Evolutionary conservation across 495 filamentous ascomycete genomes (phyloP).

Genomic region (Penicillium psychrofluorescens): DNA sequence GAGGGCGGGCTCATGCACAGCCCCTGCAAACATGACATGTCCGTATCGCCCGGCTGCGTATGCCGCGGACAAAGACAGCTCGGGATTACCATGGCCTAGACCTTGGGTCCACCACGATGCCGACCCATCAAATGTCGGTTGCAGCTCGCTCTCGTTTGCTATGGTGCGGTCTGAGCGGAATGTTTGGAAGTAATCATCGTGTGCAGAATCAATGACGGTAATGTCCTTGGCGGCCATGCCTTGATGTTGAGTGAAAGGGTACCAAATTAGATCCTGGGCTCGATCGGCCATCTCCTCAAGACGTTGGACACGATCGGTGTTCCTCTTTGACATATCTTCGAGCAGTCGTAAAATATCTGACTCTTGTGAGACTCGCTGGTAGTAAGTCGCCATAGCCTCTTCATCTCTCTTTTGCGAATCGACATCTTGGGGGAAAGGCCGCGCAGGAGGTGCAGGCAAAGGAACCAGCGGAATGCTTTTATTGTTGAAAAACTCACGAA

Average conservation of each 20-base stretch:
- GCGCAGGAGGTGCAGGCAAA: slow-evolving; percentile 45
- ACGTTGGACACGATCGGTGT: slow-evolving; percentile 42
- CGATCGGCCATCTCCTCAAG: slow-evolving; percentile 51
- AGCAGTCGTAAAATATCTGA: slow-evolving; percentile 34
- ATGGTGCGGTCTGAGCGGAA: slow-evolving; percentile 15
- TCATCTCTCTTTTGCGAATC: slow-evolving; percentile 37
- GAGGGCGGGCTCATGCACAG: slow-evolving; percentile 65
- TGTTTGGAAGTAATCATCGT: slow-evolving; percentile 67
- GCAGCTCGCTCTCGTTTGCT: slow-evolving; percentile 24
- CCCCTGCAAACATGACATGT: slow-evolving; percentile 75
- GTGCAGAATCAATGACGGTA: slow-evolving; percentile 65
- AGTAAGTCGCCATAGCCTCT: slow-evolving; percentile 53
- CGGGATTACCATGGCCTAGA: slow-evolving; percentile 65
- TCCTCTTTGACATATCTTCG: slow-evolving; percentile 38
- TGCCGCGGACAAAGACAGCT: slow-evolving; percentile 59
- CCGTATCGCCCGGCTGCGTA: slow-evolving; percentile 78
- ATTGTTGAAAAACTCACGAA: slow-evolving; percentile 53
- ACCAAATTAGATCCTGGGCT: slow-evolving; percentile 62
- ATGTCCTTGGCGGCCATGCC: slow-evolving; percentile 51
- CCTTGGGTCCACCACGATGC: slow-evolving; percentile 87
- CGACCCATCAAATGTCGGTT: slow-evolving; percentile 65
- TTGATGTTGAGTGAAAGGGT: slow-evolving; percentile 76
- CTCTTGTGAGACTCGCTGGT: slow-evolving; percentile 28
- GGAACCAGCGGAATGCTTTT: slow-evolving; percentile 48
- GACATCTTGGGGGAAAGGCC: slow-evolving; percentile 15